Evolutionary conservation across 1,284 basidiomycete species (phyloP), one percentile per base, ranked within the genome.

Genomic region (Mixia osmundae): DNA sequence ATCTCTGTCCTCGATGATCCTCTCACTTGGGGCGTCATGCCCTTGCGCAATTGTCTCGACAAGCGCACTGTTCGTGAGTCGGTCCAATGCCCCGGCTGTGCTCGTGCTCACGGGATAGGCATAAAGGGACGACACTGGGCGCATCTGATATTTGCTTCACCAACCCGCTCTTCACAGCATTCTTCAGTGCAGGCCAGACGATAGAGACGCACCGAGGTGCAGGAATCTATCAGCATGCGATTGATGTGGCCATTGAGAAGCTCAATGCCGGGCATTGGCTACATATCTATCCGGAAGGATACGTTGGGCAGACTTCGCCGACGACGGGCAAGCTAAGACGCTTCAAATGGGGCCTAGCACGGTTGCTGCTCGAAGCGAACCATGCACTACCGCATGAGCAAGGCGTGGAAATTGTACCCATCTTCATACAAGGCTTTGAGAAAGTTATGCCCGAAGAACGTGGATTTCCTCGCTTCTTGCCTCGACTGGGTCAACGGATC

Each of bases 341-440:
- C 30, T 95, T 97, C 59, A 94, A 91, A 61, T 97, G 89, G 91
- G 91, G 89, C 39, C 63, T 94, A 72, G 77, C 76, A 25, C 67
- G 79, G 12, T 76, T 89, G 33, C 53, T 89, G 31, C 79, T 83
- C 71, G 78, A 85, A 50, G 61, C 72, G 0, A 56, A 63, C 27
- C 28, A 12, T 29, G 21, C 19, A 10, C 15, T 24, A 18, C 15
- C 31, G 25, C 20, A 19, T 26, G 12, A 21, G 27, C 14, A 30
- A 31, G 33, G 20, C 33, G 9, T 20, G 19, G 6, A 24, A 9
- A 14, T 23, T 33, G n/a, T n/a, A n/a, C n/a, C 23, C 37, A 23
- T 21, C 15, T 33, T 21, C 21, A 25, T 5, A 26, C 16, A 47
- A 75, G 74, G 83, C 15, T 89, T 89, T 45, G 76, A 94, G 52